Evolutionary conservation across 129 eudicot genomes (phyloP).

Genomic region (Logfia minima): DNA sequence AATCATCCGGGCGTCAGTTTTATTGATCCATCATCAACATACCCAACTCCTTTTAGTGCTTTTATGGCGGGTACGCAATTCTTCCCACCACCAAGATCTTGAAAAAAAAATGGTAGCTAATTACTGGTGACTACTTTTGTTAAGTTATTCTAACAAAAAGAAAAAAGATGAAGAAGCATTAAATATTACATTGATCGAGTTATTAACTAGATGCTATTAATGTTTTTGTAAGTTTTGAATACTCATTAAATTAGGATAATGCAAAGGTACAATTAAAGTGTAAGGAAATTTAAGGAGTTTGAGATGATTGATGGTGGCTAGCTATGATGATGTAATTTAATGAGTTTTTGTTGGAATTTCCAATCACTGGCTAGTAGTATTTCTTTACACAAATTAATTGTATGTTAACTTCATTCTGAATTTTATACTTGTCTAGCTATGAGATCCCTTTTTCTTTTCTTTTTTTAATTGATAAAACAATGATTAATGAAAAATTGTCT

Average conservation of each 20-base stretch:
- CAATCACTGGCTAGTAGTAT: not conserved
- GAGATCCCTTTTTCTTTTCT: too few relatives aligned
- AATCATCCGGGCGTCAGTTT: slow-evolving; percentile 31
- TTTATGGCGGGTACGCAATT: slow-evolving; percentile 97
- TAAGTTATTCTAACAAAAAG: slow-evolving; percentile 16
- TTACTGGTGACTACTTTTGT: slow-evolving; percentile 14
- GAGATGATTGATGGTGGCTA: slow-evolving; percentile 30
- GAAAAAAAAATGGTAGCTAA: slow-evolving; percentile 21
- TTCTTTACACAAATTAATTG: not conserved
- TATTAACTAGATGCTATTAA: slow-evolving; percentile 27
- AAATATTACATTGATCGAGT: slow-evolving; percentile 32
- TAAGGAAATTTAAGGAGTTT: slow-evolving; percentile 29
- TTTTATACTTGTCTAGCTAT: too few relatives aligned
- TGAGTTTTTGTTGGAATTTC: slow-evolving; percentile 24
- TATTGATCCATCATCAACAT: slow-evolving; percentile 55
- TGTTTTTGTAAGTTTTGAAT: slow-evolving; percentile 28
- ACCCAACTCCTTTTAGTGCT: slow-evolving; percentile 69
- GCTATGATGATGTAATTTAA: slow-evolving; percentile 33
- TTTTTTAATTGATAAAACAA: too few relatives aligned
- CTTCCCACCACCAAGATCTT: slow-evolving; percentile 82
- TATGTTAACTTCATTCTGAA: not conserved
- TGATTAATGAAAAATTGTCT: too few relatives aligned
- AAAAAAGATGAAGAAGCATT: not conserved
- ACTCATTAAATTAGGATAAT: slow-evolving; percentile 33
- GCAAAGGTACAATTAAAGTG: slow-evolving; percentile 23